Base-by-base conservation (phyloP, 139 green algal genomes). In the Pleodorina starrii region DNA sequence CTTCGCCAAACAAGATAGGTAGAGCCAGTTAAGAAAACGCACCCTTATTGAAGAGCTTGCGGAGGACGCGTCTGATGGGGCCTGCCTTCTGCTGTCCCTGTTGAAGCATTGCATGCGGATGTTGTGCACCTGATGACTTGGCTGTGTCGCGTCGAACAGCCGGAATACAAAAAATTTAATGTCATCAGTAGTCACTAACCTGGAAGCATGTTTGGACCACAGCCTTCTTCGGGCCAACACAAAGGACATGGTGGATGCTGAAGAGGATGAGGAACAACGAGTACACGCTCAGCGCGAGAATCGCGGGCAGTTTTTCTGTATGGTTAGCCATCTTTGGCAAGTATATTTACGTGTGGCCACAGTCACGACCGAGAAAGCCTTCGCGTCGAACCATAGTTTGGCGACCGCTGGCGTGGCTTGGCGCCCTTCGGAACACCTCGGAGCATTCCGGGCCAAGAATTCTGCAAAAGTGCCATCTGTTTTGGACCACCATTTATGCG, bases 211-310 rank as follows among this genome's bases (percentile, higher is more conserved):
- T 91, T 54, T 95, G 89, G 2, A 92, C 90, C 42, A 84, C 74
- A 3, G 72, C 87, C 17, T 92, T 71, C 5, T 95, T 91, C 10
- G 83, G 84, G 16, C 73, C 66, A 35, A 69, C 77, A 17, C 75
- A 88, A 27, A 84, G 96, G 5, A 96, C 50, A 44, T 87, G 80
- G 89, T 95, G 96, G n/a, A 98, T 91, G 5, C 95, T 98, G 76
- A 94, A 97, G 0, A 95, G 95, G 29, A 98, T 93, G 5, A 98
- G 73, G 32, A 97, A 83, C 5, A 98, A 57, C 1, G 93, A 95
- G 36, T 94, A 94, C 23, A 98, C 93, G 42, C 90, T 95, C 51
- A 98, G 77, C 6, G 95, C 40, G 46, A 98, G 98, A 27, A 98
- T 93, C 7, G 87, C 93, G 81, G 98, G 98, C 75, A 98, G 90